Evolutionary conservation across 2,329 filamentous ascomycete genomes (phyloP), one percentile per base, ranked within the genome.

Genomic region (Fusarium sp.): DNA sequence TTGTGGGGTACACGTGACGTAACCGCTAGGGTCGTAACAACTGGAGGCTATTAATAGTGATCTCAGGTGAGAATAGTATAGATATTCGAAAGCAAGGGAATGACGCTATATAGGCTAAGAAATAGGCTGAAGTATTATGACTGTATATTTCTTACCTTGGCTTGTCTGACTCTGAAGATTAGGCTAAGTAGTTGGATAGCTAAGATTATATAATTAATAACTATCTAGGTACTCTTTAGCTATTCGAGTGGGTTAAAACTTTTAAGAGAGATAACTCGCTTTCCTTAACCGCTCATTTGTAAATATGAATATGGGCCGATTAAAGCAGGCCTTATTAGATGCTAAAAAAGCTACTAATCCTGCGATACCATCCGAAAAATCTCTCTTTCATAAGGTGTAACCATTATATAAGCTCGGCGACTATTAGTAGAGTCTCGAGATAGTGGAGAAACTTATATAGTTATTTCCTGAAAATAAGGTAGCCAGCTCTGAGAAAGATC

Each of bases 221-320:
- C 4, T 10, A 9, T 20, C 13, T 3, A 62, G 60, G 11, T 60
- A 60, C 30, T 42, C 60, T 3, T 6, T 18, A 18, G 60, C 55
- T 23, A 32, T 50, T 27, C 9, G 11, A 7, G 33, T 12, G 1
- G 30, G 30, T 5, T 9, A 37, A 8, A 50, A n/a, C 3, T 0
- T 13, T 2, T 3, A 60, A 14, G 60, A 62, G 4, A 60, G 46
- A 32, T 23, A 42, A 10, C 27, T 62, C 9, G 42, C 60, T 20
- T 30, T 41, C 15, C 55, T 60, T 23, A 62, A 62, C 30, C 60
- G 55, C 8, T 42, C 44, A 17, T 9, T 62, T 10, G 20, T 15
- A 4, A 60, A 62, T 11, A 12, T 60, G 13, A 60, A 50, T 14
- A 7, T 62, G 12, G 42, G 14, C 5, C 55, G 55, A 3, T 37